Evolutionary conservation across 1,284 basidiomycete species (phyloP).

Genomic region (Apiotrichum sp.): DNA sequence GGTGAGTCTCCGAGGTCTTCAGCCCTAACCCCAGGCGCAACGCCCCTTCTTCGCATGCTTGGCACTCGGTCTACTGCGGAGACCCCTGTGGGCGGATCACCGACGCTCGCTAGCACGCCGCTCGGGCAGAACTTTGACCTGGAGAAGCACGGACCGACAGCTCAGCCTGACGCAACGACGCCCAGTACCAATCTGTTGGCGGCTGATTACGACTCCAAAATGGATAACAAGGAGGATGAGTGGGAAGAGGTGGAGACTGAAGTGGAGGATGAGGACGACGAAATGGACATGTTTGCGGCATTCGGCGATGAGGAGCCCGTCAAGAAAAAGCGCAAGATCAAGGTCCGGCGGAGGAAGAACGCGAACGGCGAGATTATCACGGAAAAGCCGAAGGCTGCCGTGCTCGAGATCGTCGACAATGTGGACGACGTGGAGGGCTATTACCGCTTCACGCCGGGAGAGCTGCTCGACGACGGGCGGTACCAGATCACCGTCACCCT

Average conservation of each 20-base stretch:
- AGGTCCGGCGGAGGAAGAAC: constrained; percentile 50
- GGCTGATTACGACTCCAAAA: constrained; percentile 69
- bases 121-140: constrained; percentile 40
- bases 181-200: constrained; percentile 54
- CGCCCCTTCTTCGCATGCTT: constrained; percentile 29
- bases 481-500: constrained; percentile 93
- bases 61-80: constrained; percentile 23
- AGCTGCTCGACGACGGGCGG: constrained; percentile 82
- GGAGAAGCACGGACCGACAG: constrained; percentile 20
- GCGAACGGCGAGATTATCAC: constrained; percentile 63
- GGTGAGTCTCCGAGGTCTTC: constrained; percentile 17
- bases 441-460: constrained; percentile 88
- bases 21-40: constrained; percentile 22
- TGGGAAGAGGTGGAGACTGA: constrained; percentile 57
- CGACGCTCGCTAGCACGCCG: constrained; percentile 32
- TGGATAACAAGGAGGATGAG: constrained; percentile 21
- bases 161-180: constrained; percentile 4
- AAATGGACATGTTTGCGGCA: constrained; percentile 88
- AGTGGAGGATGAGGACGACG: constrained; percentile 57
- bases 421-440: constrained; percentile 83
- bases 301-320: constrained; percentile 54
- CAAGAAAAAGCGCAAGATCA: constrained; percentile 51
- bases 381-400: constrained; percentile 52
- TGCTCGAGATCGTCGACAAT: constrained; percentile 17
- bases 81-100: constrained; percentile 27